phyloP scores from a whole-genome alignment of 495 filamentous ascomycete species.

The Lepraria neglecta region DNA sequence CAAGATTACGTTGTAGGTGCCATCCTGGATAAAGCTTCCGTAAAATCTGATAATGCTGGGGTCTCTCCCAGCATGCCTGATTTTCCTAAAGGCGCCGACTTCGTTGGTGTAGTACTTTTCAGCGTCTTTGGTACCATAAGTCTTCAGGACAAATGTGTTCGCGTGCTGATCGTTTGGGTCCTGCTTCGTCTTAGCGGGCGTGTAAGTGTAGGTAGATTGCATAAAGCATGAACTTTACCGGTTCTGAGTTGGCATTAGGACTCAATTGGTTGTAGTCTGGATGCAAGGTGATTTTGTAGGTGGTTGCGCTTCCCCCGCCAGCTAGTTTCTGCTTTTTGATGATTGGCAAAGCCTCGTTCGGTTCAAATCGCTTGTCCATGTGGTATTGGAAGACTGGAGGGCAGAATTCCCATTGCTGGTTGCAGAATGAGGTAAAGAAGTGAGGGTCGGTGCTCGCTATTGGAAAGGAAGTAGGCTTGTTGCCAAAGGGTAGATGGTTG shows the following conservation, averaged over 20 bases:
- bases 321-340: slow-evolving; percentile 3
- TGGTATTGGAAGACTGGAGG: slow-evolving; percentile 11
- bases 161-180: slow-evolving; percentile 3
- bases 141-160: slow-evolving; percentile 38
- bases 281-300: slow-evolving; percentile 19
- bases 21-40: slow-evolving; percentile 38
- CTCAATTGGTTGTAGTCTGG: slow-evolving; percentile 20
- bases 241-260: too few relatives aligned
- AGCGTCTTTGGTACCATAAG: slow-evolving; percentile 31
- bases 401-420: slow-evolving; percentile 25
- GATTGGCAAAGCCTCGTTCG: slow-evolving; percentile 20
- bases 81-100: slow-evolving; percentile 31
- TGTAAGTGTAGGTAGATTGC: too few relatives aligned
- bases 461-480: slow-evolving; percentile 6
- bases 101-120: slow-evolving; percentile 35
- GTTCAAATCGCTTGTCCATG: slow-evolving; percentile 12
- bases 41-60: slow-evolving; percentile 40
- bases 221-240: too few relatives aligned
- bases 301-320: slow-evolving; percentile 17
- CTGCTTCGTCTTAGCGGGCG: slow-evolving; percentile 5
- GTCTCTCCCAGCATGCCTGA: slow-evolving; percentile 25
- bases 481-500: slow-evolving; percentile 14
- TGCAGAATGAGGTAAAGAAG: slow-evolving; percentile 10
- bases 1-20: slow-evolving; percentile 39
- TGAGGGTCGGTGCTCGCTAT: neutral